phyloP scores from a whole-genome alignment of 805 yeast genomes.

The Groenewaldozyma salmanticensis region DNA sequence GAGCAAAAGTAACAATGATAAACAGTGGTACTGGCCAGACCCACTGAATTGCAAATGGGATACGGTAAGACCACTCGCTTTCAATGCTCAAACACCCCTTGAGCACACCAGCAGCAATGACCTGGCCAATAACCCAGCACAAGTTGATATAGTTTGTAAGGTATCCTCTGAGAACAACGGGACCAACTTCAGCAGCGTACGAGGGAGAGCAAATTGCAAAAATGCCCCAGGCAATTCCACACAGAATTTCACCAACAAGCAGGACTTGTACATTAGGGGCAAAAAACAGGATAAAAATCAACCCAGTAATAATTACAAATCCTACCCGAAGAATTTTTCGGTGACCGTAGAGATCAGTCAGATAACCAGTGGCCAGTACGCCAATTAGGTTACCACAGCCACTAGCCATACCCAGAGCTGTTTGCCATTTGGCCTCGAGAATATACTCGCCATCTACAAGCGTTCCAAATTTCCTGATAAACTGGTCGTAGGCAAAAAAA shows the following conservation, averaged over 20 bases:
- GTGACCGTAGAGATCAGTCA: slow-evolving; percentile 6
- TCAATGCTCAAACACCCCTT: slow-evolving; percentile 26
- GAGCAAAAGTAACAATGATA: slow-evolving; percentile 22
- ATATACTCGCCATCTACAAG: slow-evolving; percentile 21
- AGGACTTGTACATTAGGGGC: slow-evolving; percentile 31
- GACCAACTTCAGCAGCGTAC: slow-evolving; percentile 49
- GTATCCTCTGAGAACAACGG: slow-evolving; percentile 38
- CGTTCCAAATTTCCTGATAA: slow-evolving; percentile 34
- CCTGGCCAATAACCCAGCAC: slow-evolving; percentile 50
- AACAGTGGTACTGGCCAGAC: slow-evolving; percentile 13
- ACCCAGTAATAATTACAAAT: slow-evolving; percentile 25
- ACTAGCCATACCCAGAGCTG: slow-evolving; percentile 16
- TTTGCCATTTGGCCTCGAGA: slow-evolving; percentile 17
- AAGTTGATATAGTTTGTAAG: slow-evolving; percentile 41
- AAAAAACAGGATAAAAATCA: slow-evolving; percentile 39
- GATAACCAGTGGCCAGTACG: slow-evolving; percentile 35
- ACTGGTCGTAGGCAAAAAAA: slow-evolving; percentile 38
- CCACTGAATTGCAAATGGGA: slow-evolving; percentile 16
- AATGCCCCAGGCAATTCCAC: slow-evolving; percentile 42
- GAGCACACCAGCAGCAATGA: slow-evolving; percentile 43
- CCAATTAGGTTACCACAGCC: slow-evolving; percentile 37
- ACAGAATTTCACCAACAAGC: slow-evolving; percentile 30
- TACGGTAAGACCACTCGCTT: slow-evolving; percentile 14
- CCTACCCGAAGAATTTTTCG: slow-evolving; percentile 30
- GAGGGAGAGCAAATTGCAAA: slow-evolving; percentile 41